Evolutionary conservation across 1,139 yeast species (phyloP).

Genomic region (Hanseniaspora uvarum): DNA sequence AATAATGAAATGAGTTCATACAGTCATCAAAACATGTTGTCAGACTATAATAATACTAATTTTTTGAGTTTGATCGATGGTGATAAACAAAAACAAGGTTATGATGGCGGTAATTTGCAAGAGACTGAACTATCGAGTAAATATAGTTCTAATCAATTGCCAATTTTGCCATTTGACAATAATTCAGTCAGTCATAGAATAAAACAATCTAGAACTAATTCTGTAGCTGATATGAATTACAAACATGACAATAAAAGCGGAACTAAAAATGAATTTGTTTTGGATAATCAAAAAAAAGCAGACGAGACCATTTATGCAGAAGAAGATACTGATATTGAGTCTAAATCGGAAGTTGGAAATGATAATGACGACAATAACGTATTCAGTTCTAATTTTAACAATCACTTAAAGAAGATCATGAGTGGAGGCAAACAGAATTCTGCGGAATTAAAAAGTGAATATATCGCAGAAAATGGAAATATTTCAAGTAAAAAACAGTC

Average conservation of each 20-base stretch:
- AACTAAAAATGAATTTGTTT: not conserved
- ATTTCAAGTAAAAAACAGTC: not conserved
- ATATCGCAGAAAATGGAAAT: slow-evolving; percentile 1
- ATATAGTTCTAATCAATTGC: not conserved
- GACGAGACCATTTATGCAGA: slow-evolving; percentile 44
- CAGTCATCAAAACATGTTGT: not conserved
- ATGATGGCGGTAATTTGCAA: slow-evolving; percentile 7
- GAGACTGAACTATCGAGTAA: slow-evolving; percentile 11
- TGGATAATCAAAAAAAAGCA: slow-evolving; percentile 30
- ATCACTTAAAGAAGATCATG: slow-evolving; percentile 20
- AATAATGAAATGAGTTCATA: not conserved
- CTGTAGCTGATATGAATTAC: not conserved
- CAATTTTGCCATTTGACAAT: slow-evolving; percentile 9
- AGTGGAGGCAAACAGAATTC: slow-evolving; percentile 1
- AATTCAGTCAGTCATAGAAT: not conserved
- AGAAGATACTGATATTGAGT: slow-evolving; percentile 38
- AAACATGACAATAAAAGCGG: not conserved
- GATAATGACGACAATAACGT: not conserved
- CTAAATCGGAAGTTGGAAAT: not conserved
- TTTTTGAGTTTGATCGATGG: not conserved
- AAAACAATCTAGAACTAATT: slow-evolving; percentile 1
- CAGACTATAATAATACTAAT: not conserved
- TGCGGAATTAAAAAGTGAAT: not conserved
- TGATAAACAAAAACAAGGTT: not conserved
- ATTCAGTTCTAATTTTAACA: slow-evolving; percentile 17